phyloP scores from a whole-genome alignment of 768 basidiomycete species.

The Suillus americanus region DNA sequence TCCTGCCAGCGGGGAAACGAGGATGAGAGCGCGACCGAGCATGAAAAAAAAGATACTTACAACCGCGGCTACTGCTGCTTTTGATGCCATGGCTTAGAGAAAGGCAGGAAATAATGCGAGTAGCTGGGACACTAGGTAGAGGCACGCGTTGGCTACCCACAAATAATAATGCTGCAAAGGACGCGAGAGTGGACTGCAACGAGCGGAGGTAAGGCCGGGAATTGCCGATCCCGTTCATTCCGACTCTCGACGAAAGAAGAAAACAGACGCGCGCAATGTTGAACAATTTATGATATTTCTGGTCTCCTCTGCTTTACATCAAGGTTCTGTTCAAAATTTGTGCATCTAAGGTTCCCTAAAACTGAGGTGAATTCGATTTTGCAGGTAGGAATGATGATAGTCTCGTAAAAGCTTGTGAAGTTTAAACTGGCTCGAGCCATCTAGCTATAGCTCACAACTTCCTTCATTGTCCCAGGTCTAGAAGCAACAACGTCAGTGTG shows the following conservation, averaged over 20 bases:
- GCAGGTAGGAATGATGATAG: too few relatives aligned
- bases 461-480: background rate
- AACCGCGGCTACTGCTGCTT: slow-evolving; percentile 68
- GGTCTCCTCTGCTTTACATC: background rate
- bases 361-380: background rate
- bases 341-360: background rate
- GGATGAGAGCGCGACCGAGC: slow-evolving; percentile 5
- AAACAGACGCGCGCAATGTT: background rate
- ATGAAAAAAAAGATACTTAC: slow-evolving; percentile 35
- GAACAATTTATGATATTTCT: background rate
- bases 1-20: slow-evolving; percentile 48
- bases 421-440: too few relatives aligned
- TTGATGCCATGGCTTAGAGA: slow-evolving; percentile 59
- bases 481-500: background rate
- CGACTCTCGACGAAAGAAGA: slow-evolving; percentile 13
- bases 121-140: background rate
- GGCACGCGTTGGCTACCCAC: background rate
- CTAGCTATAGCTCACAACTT: background rate
- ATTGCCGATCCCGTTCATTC: slow-evolving; percentile 24
- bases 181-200: slow-evolving; percentile 15
- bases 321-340: background rate
- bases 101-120: slow-evolving; percentile 7
- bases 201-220: slow-evolving; percentile 23
- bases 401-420: background rate
- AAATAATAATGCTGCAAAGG: slow-evolving; percentile 8